Evolutionary conservation across 495 filamentous ascomycete genomes (phyloP).

Genomic region (Aspergillus haitiensis): DNA sequence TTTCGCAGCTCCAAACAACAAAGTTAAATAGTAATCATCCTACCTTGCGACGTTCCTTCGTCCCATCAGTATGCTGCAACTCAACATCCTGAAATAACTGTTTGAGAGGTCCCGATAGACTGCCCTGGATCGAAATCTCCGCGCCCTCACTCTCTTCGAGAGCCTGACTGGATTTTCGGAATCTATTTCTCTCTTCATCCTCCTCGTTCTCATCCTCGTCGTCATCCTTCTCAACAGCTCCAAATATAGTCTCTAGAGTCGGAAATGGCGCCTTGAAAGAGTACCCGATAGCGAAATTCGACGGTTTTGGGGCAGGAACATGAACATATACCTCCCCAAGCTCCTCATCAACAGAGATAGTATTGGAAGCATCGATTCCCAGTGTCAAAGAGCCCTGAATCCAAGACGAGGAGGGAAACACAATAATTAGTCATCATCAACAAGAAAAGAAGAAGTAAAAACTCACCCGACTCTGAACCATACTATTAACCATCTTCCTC

Average conservation of each 20-base stretch:
- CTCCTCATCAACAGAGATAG: conserved; percentile 35
- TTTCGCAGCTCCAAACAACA: not conserved
- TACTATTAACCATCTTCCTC: conserved; percentile 39
- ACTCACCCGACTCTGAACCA: conserved; percentile 48
- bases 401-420: not conserved
- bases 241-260: conserved; percentile 24
- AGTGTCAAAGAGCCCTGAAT: conserved; percentile 38
- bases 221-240: conserved; percentile 22
- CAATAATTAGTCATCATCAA: conserved; percentile 1
- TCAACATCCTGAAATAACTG: conserved; percentile 24
- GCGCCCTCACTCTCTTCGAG: conserved; percentile 6
- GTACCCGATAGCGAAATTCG: conserved; percentile 34
- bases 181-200: conserved; percentile 19
- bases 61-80: conserved; percentile 31
- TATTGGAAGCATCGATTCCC: conserved; percentile 43
- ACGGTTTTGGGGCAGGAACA: conserved; percentile 28
- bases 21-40: conserved; percentile 7
- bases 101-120: conserved; percentile 34
- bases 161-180: not conserved
- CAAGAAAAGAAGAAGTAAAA: conserved; percentile 4
- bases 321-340: conserved; percentile 33
- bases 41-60: conserved; percentile 28
- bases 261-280: conserved; percentile 40
- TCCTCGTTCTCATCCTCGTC: conserved; percentile 24
- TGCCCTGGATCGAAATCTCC: conserved; percentile 36